Base-by-base conservation (phyloP, 306 rosid species). In the Cucumis melo region DNA sequence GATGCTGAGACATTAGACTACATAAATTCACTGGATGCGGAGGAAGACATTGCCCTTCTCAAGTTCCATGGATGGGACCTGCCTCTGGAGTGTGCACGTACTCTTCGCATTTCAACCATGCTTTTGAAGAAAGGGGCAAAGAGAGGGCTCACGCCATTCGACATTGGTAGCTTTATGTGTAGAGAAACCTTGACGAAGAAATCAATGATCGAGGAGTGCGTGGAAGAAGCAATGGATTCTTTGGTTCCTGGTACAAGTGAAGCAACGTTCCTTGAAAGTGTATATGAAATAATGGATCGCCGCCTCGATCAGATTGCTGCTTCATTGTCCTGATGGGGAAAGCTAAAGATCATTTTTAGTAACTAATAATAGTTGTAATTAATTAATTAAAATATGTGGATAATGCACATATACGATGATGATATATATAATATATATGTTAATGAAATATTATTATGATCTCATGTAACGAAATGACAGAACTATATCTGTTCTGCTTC, bases 21-120 rank as follows among this genome's bases (percentile, higher is more conserved):
- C 83, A 81, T 93, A 66, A 88, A 79, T 32, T 91, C 88, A 15
- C 88, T 93, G 56, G 90, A 93, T 15, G 97, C 97, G 8, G 97
- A 90, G 73, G 86, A 88, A 78, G 97, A 93, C 73, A 86, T 91
- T 32, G 90, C 91, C 73, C 88, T 93, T 77, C 71, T 91, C 80
- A 91, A 86, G 91, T 91, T 88, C 67, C 89, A 88, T 74, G 98
- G 98, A 78, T 93, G 98, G 98, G 82, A 86, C 50, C 66, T 93
- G 78, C 85, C 92, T 7, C 85, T 61, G 4, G 91, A 91, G 80
- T 93, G 94, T 32, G 90, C 96, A 14, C 96, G 94, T n/a, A 86
- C 90, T 8, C 88, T 93, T 17, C 87, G 81, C 79, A 88, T 91
- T 82, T 90, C 98, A 39, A 93, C 96, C 82, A 90, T 93, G 98